Percentiles rank a stretch among this genome's conserved stretches.
Conservation (phyloP, 805 yeast genomes). For the Hanseniaspora pseudoguilliermondii region DNA sequence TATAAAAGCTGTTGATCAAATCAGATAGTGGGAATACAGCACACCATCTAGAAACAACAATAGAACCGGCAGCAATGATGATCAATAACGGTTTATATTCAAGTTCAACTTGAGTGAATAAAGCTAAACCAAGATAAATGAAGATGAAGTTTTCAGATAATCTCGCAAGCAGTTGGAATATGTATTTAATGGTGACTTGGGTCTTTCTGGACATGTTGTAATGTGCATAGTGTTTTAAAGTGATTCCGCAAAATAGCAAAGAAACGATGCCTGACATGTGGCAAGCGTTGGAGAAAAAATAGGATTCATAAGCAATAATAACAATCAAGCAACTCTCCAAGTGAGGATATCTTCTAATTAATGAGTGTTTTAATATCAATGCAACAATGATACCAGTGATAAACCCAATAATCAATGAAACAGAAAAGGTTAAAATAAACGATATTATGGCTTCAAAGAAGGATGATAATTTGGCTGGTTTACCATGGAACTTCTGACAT, state of each 20-base stretch:
- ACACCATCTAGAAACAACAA: conserved; percentile 92
- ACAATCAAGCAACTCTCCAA: conserved; percentile 89
- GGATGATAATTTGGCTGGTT: conserved; percentile 58
- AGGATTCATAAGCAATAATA: conserved; percentile 85
- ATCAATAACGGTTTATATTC: conserved; percentile 89
- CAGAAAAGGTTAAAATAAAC: conserved; percentile 83
- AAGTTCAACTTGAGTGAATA: conserved; percentile 90
- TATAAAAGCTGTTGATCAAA: conserved; percentile 65
- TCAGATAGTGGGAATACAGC: conserved; percentile 91
- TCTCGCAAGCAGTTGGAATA: conserved; percentile 88
- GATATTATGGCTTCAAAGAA: conserved; percentile 87
- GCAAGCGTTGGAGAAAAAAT: conserved; percentile 95
- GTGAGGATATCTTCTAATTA: conserved; percentile 87
- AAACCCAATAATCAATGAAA: conserved; percentile 81
- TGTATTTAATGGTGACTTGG: conserved; percentile 89
- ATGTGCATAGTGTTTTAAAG: conserved; percentile 92
- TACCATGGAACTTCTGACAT: conserved; percentile 89
- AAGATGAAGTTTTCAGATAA: conserved; percentile 92
- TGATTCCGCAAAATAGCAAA: conserved; percentile 86
- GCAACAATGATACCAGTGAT: conserved; percentile 83
- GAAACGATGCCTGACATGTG: conserved; percentile 99
- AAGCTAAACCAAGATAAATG: conserved; percentile 82
- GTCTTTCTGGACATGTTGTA: conserved; percentile 95
- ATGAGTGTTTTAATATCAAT: conserved; percentile 77
- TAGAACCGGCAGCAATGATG: conserved; percentile 76